Evolutionary conservation across 257 asterid genomes (phyloP).

Genomic region (Nicotiana noctiflora): DNA sequence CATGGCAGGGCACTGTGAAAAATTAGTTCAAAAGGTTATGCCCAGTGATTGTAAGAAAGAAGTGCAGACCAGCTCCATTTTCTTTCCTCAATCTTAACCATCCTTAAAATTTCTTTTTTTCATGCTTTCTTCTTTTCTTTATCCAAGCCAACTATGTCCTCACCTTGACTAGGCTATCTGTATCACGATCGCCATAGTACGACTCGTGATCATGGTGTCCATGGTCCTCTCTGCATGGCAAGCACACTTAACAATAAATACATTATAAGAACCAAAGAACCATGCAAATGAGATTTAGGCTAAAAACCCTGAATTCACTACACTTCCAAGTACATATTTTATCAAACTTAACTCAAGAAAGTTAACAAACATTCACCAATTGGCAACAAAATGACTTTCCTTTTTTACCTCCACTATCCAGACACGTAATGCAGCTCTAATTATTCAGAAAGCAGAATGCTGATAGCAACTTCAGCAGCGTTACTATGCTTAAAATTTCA

Average conservation of each 20-base stretch:
- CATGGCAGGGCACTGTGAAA: neutral
- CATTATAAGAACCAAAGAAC: conserved; percentile 2
- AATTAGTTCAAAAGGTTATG: neutral
- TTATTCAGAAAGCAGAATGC: neutral
- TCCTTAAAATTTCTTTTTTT: neutral
- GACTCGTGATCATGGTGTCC: conserved; percentile 97
- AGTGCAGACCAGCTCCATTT: neutral
- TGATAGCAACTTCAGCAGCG: neutral
- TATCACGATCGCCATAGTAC: conserved; percentile 96
- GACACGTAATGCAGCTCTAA: neutral
- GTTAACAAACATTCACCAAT: neutral
- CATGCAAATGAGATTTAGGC: conserved; percentile 2
- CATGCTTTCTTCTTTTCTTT: conserved; percentile 12
- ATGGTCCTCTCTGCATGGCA: conserved; percentile 56
- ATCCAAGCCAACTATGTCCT: conserved; percentile 18
- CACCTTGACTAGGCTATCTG: conserved; percentile 80
- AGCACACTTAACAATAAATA: conserved; percentile 6
- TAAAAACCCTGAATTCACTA: neutral
- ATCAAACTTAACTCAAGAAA: neutral
- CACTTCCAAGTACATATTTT: neutral
- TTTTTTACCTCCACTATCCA: neutral
- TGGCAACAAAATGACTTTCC: neutral
- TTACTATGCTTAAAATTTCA: neutral
- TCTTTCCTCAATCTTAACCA: neutral
- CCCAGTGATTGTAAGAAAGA: neutral